These are phyloP conservation scores for Penstemon newberryi DNA, from an alignment of 257 asterid genomes.

Conservation along the genomic window DNA sequence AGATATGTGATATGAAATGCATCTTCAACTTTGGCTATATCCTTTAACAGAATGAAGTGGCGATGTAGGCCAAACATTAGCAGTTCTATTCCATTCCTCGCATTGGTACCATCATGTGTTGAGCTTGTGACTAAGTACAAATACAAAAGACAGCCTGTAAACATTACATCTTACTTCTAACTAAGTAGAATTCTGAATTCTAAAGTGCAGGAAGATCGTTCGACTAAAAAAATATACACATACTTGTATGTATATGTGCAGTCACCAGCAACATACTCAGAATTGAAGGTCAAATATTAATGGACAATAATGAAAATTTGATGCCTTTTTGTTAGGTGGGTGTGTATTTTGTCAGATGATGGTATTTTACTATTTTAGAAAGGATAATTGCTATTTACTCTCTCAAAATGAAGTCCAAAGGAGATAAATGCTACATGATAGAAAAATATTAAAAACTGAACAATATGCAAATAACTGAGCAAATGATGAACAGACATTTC, in stretches of 20 bases:
- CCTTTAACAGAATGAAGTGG: background rate
- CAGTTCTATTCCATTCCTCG: slow-evolving; percentile 40
- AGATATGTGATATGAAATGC: slow-evolving; percentile 19
- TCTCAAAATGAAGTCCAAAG: background rate
- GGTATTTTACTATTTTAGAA: no score
- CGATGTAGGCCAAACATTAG: slow-evolving; percentile 8
- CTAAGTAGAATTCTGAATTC: background rate
- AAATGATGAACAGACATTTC: background rate
- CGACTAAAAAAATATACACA: background rate
- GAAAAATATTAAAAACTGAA: background rate
- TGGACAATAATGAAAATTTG: background rate
- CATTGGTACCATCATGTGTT: slow-evolving; percentile 37
- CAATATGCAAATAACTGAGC: background rate
- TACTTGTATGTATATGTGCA: background rate
- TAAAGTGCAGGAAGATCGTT: background rate
- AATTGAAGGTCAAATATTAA: background rate
- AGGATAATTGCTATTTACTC: no score
- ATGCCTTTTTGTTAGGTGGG: background rate
- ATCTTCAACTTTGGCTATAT: slow-evolving; percentile 17
- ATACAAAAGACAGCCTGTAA: slow-evolving; percentile 23
- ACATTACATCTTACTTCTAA: slow-evolving; percentile 13
- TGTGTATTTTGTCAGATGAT: no score
- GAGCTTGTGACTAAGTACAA: slow-evolving; percentile 31
- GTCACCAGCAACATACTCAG: no score
- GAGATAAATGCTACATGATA: background rate